These are phyloP conservation scores for Neurospora tetrasperma DNA, from an alignment of 495 filamentous ascomycete genomes.

Conservation along the genomic window DNA sequence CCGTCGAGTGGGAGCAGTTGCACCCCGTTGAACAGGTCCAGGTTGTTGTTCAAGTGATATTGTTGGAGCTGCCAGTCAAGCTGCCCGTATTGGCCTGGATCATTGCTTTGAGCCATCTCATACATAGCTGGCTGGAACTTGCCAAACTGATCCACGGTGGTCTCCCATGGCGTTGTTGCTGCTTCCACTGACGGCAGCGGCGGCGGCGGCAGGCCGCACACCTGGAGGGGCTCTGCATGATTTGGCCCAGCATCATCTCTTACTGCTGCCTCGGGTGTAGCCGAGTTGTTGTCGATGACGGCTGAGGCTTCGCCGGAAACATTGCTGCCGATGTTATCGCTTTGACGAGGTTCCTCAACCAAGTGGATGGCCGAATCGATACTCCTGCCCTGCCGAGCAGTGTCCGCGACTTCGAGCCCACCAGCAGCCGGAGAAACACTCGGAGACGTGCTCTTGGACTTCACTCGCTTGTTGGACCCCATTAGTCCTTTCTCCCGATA, in stretches of 20 bases:
- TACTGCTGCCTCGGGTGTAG: not conserved
- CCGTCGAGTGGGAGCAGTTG: constrained; percentile 5
- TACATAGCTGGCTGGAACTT: not conserved
- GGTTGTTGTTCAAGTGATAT: not conserved
- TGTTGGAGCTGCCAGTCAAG: constrained; percentile 9
- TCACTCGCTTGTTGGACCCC: constrained; percentile 13
- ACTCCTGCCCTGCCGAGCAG: not conserved
- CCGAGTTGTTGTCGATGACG: not conserved
- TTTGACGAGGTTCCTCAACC: not conserved
- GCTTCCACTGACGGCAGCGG: not conserved
- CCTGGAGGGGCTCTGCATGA: not conserved
- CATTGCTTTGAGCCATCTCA: not conserved
- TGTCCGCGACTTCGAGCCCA: not conserved
- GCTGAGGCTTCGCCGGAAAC: not conserved
- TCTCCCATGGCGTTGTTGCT: not conserved
- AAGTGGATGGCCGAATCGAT: not conserved
- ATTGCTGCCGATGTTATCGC: not conserved
- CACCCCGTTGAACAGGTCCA: constrained; percentile 3
- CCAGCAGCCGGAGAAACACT: not conserved
- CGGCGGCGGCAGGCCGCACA: not conserved
- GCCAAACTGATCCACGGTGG: not conserved
- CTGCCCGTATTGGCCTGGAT: constrained; percentile 2
- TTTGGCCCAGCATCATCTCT: not conserved
- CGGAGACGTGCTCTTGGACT: not conserved
- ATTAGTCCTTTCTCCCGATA: constrained; percentile 15